Evolutionary conservation across 495 filamentous ascomycete species (phyloP), one percentile per base, ranked within the genome.

Genomic region (Venustampulla echinocandica): DNA sequence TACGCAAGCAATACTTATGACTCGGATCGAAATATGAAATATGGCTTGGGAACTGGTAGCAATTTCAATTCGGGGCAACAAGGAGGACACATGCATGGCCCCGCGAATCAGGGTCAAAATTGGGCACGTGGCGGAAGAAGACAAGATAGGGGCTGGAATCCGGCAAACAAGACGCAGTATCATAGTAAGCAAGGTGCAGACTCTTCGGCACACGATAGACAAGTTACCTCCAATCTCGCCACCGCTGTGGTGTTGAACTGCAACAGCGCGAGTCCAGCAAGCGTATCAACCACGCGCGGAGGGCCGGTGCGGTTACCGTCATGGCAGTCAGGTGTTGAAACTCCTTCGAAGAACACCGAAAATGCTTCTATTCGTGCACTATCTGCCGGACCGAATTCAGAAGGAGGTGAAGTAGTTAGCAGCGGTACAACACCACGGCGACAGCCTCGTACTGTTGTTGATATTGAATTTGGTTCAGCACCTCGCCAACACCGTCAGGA

Each of bases 391-490:
- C 17, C 13, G 19, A 17, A 41, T 28, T 6, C 17, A 7, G 20
- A 13, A 13, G 19, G 7, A 40, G 17, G 37, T 17, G 37, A 40
- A 7, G 21, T 27, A 10, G 37, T 33, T 22, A 47, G 14, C 15
- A 14, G 14, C 1, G 18, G 15, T 47, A 36, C 50, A n/a, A 44
- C 44, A 15, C 50, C 44, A 13, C 15, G 24, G 19, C 3, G n/a
- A 10, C 25, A 23, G 14, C 21, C 38, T 13, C 20, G 25, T 3
- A 15, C 15, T n/a, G n/a, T n/a, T 10, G 3, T 32, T 19, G 24
- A 39, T 32, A n/a, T 22, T 40, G 32, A 47, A 18, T 43, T 55
- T 25, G 42, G 19, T 14, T 50, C 47, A 5, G 47, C 46, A 28
- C 37, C 21, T 7, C 52, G 47, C 15, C 17, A 40, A 22, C 18